phyloP scores from a whole-genome alignment of 1,139 yeast species.

The Pichia norvegensis region DNA sequence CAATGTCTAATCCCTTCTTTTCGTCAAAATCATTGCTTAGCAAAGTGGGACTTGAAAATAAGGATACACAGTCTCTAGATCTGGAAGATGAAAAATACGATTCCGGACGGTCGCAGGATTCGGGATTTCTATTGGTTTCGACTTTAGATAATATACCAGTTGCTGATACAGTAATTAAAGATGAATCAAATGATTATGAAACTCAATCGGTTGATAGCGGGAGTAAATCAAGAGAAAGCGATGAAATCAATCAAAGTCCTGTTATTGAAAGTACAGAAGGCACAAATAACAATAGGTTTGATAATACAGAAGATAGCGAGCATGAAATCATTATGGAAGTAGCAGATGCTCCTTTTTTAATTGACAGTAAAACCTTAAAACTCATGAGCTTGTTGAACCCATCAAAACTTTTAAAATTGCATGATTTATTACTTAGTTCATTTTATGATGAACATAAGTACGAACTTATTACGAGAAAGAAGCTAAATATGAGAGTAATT shows the following conservation, averaged over 20 bases:
- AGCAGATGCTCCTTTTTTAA: background rate
- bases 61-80: background rate
- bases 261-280: background rate
- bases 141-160: background rate
- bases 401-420: constrained; percentile 18
- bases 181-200: background rate
- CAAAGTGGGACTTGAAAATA: background rate
- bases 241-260: background rate
- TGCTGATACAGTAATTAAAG: background rate
- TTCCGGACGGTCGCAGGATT: background rate
- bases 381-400: constrained; percentile 21
- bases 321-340: background rate
- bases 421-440: constrained; percentile 16
- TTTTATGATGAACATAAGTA: constrained; percentile 16
- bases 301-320: background rate
- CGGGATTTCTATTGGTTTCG: background rate
- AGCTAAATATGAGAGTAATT: constrained; percentile 25
- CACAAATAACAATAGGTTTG: background rate
- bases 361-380: constrained; percentile 7
- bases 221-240: background rate
- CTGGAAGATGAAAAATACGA: background rate
- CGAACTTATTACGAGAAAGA: constrained; percentile 5
- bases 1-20: background rate
- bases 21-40: background rate
- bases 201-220: too few species aligned